A percentile compares a stretch with the other conserved stretches of the same genome.
Conservation (phyloP, 495 filamentous ascomycete genomes). For the Chaetomium fimeti region DNA sequence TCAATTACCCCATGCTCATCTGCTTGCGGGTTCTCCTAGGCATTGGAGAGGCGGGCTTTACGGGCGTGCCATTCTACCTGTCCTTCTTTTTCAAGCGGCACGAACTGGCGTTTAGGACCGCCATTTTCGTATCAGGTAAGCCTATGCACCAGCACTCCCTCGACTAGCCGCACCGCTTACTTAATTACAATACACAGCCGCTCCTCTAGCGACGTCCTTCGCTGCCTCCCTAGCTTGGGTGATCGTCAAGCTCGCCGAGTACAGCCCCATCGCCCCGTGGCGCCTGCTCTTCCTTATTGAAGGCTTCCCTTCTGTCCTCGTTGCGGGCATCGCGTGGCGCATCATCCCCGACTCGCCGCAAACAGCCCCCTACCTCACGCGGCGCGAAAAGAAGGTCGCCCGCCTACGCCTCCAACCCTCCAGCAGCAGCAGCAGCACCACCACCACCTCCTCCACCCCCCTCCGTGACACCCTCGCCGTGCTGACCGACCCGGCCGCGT, state of each 20-base stretch:
- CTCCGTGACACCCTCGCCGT: constrained; percentile 40
- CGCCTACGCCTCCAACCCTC: constrained; percentile 53
- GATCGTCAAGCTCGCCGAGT: constrained; percentile 63
- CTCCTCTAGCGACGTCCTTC: constrained; percentile 79
- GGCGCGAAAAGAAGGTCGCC: constrained; percentile 73
- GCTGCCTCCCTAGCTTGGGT: constrained; percentile 79
- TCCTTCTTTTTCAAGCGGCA: constrained; percentile 83
- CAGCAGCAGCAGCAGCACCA: constrained; percentile 20
- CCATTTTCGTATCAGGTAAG: constrained; percentile 69
- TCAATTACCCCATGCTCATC: constrained; percentile 70
- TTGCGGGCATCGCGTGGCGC: constrained; percentile 67
- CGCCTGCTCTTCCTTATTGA: constrained; percentile 84
- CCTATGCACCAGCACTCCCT: constrained; percentile 20
- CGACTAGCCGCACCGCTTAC: constrained; percentile 41
- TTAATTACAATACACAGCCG: constrained; percentile 46
- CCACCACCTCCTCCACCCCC: constrained; percentile 13
- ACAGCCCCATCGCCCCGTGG: constrained; percentile 71
- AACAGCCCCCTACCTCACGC: constrained; percentile 66
- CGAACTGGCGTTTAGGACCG: constrained; percentile 77
- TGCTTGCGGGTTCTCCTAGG: constrained; percentile 65
- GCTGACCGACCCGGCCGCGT: constrained; percentile 63
- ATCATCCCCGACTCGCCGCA: constrained; percentile 71
- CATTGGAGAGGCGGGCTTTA: constrained; percentile 72
- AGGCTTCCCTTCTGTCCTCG: constrained; percentile 70
- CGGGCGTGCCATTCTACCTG: constrained; percentile 75